phyloP scores from a whole-genome alignment of 2,329 filamentous ascomycete species.

The Truncatella angustata region DNA sequence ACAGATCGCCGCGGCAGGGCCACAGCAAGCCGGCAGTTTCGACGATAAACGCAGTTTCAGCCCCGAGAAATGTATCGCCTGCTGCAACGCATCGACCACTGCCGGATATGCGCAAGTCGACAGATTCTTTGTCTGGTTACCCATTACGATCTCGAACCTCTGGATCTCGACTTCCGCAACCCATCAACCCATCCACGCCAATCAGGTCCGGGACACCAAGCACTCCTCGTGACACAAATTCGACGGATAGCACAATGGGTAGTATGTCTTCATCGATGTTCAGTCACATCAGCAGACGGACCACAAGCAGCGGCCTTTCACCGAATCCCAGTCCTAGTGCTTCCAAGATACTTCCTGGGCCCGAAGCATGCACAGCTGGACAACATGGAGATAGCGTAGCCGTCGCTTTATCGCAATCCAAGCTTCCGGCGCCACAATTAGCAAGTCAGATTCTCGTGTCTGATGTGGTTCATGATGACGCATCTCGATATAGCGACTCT shows the following conservation, averaged over 20 bases:
- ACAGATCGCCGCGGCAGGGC: background rate
- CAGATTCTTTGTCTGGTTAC: conserved; percentile 19
- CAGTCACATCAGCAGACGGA: conserved; percentile 30
- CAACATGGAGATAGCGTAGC: background rate
- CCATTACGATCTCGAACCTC: conserved; percentile 33
- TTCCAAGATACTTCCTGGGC: background rate
- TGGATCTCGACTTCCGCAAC: conserved; percentile 37
- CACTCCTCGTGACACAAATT: conserved; percentile 31
- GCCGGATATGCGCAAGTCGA: conserved; percentile 13
- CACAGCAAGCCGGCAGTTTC: background rate
- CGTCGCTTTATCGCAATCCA: background rate
- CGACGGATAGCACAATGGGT: conserved; percentile 36
- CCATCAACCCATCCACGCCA: conserved; percentile 32
- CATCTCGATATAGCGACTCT: background rate
- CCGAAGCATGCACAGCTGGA: background rate
- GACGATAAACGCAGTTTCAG: background rate
- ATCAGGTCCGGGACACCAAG: conserved; percentile 34
- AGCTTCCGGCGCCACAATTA: background rate
- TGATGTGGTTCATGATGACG: background rate
- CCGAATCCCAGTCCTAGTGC: conserved; percentile 6
- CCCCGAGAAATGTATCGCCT: background rate
- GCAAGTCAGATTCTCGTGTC: background rate
- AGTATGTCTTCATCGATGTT: conserved; percentile 42
- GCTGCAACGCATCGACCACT: conserved; percentile 11
- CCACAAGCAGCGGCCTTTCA: conserved; percentile 2